Evolutionary conservation across 2,329 filamentous ascomycete genomes (phyloP), one percentile per base, ranked within the genome.

Genomic region (Sporothrix dimorphospora): DNA sequence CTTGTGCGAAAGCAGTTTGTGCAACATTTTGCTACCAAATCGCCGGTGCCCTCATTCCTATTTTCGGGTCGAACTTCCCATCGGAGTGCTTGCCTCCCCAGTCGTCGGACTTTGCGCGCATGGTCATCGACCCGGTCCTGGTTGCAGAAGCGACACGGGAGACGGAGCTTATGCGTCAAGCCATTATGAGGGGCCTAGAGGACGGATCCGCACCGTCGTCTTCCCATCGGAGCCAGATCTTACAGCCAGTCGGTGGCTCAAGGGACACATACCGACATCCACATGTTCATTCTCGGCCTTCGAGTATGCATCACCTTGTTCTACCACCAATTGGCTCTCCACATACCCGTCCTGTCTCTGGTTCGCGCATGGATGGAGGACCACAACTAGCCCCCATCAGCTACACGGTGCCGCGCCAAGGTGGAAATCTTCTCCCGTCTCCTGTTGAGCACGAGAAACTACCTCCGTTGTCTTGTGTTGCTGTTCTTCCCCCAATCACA

Each of bases 21-120:
- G 88, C 93, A 4, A 98, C 93, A 0, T 98, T 98, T 80, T 98
- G 95, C 82, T 90, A 91, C 79, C 84, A 88, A 47, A 97, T 99
- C 74, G 91, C 95, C 16, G 91, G 91, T 72, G 94, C 92, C 0
- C 83, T 99, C 71, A 96, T 96, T 9, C 96, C 96, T 5, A 86
- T 99, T 73, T 99, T 99, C 79, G 96, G 96, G 0, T 87, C 90
- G 14, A 87, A 89, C 53, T 99, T 99, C 79, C 90, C 93, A 2
- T 84, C 85, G 3, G 82, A 89, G 61, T 99, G 96, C 79, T 82
- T 91, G 16, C 85, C 82, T 0, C 89, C 90, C 1, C 84, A 87
- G n/a, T 85, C 90, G 47, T 82, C 87, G n/a, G 85, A 86, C 16
- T 93, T 89, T 79, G 87, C 85, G 12, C 85, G 86, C 63, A 92